phyloP scores from a whole-genome alignment of 768 basidiomycete genomes.

The Lentinula aciculospora region DNA sequence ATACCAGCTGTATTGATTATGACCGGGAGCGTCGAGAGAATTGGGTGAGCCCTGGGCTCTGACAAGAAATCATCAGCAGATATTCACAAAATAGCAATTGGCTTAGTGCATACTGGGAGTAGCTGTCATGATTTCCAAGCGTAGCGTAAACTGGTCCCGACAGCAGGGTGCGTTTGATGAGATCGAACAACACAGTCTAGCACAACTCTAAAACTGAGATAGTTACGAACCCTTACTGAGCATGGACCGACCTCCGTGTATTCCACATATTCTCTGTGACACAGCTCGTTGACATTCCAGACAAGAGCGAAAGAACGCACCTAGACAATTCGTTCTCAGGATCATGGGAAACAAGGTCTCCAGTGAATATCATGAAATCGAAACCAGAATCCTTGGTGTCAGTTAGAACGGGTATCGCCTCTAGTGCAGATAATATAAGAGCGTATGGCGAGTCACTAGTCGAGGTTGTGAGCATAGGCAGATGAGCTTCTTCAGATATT shows the following conservation, averaged over 20 bases:
- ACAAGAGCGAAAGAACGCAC: conserved; percentile 24
- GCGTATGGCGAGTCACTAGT: conserved; percentile 59
- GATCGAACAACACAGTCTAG: conserved; percentile 59
- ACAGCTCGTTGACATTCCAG: background rate
- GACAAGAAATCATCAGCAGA: background rate
- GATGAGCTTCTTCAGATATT: background rate
- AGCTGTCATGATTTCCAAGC: conserved; percentile 75
- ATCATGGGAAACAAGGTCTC: conserved; percentile 74
- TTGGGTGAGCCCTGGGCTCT: conserved; percentile 60
- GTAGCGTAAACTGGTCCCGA: conserved; percentile 71
- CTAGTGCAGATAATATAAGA: conserved; percentile 51
- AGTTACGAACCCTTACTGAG: background rate
- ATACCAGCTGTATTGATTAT: conserved; percentile 62
- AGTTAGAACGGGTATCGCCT: conserved; percentile 64
- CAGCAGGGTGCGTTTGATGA: conserved; percentile 57
- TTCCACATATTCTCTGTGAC: conserved; percentile 45
- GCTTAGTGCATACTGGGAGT: conserved; percentile 44
- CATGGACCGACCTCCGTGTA: conserved; percentile 52
- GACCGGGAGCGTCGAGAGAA: conserved; percentile 47
- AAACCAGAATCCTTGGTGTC: conserved; percentile 58
- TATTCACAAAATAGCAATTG: background rate
- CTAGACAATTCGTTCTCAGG: conserved; percentile 56
- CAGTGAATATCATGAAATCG: conserved; percentile 63
- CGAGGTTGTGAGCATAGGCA: background rate
- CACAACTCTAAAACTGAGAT: background rate